Evolutionary conservation across 768 basidiomycete species (phyloP), one percentile per base, ranked within the genome.

Genomic region (Hypsizygus marmoreus): DNA sequence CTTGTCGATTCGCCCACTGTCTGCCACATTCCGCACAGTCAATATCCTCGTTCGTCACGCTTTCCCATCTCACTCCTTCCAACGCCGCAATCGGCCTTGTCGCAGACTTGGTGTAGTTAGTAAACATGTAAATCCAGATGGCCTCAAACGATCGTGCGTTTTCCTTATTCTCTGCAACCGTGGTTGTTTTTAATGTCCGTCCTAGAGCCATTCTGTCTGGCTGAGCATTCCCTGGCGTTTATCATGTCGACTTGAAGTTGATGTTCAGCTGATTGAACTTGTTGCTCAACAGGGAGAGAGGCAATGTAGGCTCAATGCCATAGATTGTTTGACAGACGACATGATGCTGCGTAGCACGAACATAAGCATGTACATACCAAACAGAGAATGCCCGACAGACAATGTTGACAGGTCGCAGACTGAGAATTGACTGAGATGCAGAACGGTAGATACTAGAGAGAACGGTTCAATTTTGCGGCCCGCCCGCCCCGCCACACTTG

Each of bases 251-350:
- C 16, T n/a, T n/a, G n/a, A n/a, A 3, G 14, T 13, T 20, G 14
- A 9, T 1, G 16, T 34, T 2, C 8, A 32, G 6, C 11, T 24
- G 14, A 13, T 16, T 40, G 39, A 11, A n/a, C n/a, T n/a, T 20
- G 16, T 32, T 34, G 9, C 11, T 1, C 19, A 34, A n/a, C 31
- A 60, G 64, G 72, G 74, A 3, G 63, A 70, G 29, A 43, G 50
- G 24, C n/a, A n/a, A n/a, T 71, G 77, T 47, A 43, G 47, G 20
- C 53, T 82, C 28, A 75, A 77, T 30, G 76, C 81, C 16, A 51
- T 69, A 6, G 72, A 82, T 46, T 16, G 52, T n/a, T 60, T 81
- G 20, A 67, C 59, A 1, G 74, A 81, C 25, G 58, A 59, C 4
- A 60, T 52, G 3, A 64, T 66, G 64, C 30, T 58, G 17, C 51